Base-by-base conservation (phyloP, 345 rosid species). In the Stellera chamaejasme region DNA sequence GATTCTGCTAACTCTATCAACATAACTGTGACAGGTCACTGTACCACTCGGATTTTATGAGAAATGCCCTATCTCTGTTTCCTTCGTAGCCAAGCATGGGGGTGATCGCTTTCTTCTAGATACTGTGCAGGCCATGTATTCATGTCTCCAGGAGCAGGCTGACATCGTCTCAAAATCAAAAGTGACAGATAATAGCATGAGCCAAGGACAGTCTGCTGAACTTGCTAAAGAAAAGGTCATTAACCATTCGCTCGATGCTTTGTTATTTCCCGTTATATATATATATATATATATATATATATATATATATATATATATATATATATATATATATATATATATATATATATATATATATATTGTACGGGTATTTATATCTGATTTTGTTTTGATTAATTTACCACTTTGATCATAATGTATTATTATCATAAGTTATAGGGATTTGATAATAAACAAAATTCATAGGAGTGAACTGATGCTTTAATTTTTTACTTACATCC, bases 101-200 rank as follows among this genome's bases (percentile, higher is more conserved):
- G 88, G 87, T 54, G 98, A 92, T 72, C 82, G 96, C 52, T 86
- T 92, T 78, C 69, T 92, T 54, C 77, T 92, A 52, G 97, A 89
- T 64, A 79, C 88, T 2, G 75, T 84, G 50, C 85, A 73, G 70
- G 73, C 75, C 51, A 82, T 92, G 83, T 79, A 81, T 62, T 48
- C 76, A 27, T 65, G 86, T 59, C 67, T 93, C 54, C 93, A 86
- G 72, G 97, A 89, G 68, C 74, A 81, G 32, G 87, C 72, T 51
- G 79, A 72, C 45, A 36, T 77, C 54, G 53, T 70, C 63, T 68
- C 69, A 15, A 76, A 82, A 59, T 70, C 83, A 49, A 93, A 83
- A 77, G 45, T 48, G 26, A 43, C 78, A 8, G 60, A 32, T 41
- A 76, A 64, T 45, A 56, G 72, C 54, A 66, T 76, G 62, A 77